Evolutionary conservation across 2,329 filamentous ascomycete species (phyloP).

Genomic region (Diaporthe ilicicola): DNA sequence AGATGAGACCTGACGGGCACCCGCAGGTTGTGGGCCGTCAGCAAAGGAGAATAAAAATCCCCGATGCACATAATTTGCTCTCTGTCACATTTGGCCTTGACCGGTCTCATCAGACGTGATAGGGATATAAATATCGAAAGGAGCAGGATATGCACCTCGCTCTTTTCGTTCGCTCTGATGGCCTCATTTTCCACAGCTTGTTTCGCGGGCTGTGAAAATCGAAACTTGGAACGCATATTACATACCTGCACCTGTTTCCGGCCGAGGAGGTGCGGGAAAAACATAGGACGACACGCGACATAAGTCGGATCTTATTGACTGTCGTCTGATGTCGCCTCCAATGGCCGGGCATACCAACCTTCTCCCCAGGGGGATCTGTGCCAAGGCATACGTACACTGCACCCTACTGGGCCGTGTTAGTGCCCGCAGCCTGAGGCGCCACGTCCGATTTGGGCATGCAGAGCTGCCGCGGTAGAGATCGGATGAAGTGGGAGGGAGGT

Average conservation of each 20-base stretch:
- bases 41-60: neutral
- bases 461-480: slow-evolving; percentile 14
- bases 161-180: neutral
- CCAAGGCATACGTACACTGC: too few species aligned
- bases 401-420: neutral
- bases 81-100: neutral
- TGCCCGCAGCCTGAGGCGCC: neutral
- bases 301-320: slow-evolving; percentile 3
- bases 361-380: slow-evolving; percentile 3
- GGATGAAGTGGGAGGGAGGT: slow-evolving; percentile 4
- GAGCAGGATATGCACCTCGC: neutral
- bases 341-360: neutral
- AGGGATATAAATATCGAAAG: neutral
- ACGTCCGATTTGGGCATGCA: slow-evolving; percentile 14
- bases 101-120: slow-evolving; percentile 2
- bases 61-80: slow-evolving; percentile 17
- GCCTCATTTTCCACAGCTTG: slow-evolving; percentile 18
- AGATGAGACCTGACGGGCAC: neutral
- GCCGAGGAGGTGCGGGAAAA: neutral
- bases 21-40: neutral
- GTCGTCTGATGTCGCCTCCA: slow-evolving; percentile 7
- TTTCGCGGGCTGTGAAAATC: neutral
- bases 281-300: neutral
- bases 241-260: neutral
- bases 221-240: neutral